phyloP scores from a whole-genome alignment of 164 flowering plant genomes.

The grape (Vitis vinifera) region DNA sequence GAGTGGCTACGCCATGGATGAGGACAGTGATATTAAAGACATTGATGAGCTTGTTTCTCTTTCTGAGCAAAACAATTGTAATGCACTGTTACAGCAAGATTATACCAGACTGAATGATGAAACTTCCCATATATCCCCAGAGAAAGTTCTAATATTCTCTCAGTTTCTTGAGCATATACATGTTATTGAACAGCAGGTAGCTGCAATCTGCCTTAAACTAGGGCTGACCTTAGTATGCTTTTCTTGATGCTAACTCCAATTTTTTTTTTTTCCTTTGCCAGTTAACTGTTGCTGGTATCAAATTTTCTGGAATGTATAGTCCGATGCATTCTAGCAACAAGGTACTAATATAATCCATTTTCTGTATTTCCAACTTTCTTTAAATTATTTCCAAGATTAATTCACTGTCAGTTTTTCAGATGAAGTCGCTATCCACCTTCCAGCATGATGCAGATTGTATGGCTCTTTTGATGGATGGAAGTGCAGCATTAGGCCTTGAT shows the following conservation, averaged over 20 bases:
- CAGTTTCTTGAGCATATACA: conserved; percentile 99
- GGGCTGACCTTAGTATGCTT: neutral
- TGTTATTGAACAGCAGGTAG: conserved; percentile 94
- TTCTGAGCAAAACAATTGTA: conserved; percentile 17
- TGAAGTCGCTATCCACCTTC: conserved; percentile 73
- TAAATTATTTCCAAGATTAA: conserved; percentile 6
- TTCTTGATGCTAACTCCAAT: neutral
- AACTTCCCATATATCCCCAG: conserved; percentile 23
- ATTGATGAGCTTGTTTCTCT: conserved; percentile 16
- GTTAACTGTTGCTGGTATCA: conserved; percentile 76
- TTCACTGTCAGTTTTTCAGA: conserved; percentile 39
- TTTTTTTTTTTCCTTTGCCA: conserved; percentile 27
- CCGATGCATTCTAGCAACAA: conserved; percentile 89
- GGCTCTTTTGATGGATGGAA: conserved; percentile 97
- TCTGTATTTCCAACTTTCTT: neutral
- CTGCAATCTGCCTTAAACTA: neutral
- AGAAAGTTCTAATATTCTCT: conserved; percentile 91
- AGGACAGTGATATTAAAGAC: conserved; percentile 9
- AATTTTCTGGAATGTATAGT: conserved; percentile 84
- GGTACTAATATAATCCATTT: conserved; percentile 35
- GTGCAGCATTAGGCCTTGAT: conserved; percentile 97
- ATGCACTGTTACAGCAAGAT: conserved; percentile 16
- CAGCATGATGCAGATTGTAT: conserved; percentile 73
- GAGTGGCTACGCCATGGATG: conserved; percentile 20
- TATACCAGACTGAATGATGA: conserved; percentile 14